Evolutionary conservation across 148 eudicot genomes (phyloP).

Genomic region (Diospyros kaki): DNA sequence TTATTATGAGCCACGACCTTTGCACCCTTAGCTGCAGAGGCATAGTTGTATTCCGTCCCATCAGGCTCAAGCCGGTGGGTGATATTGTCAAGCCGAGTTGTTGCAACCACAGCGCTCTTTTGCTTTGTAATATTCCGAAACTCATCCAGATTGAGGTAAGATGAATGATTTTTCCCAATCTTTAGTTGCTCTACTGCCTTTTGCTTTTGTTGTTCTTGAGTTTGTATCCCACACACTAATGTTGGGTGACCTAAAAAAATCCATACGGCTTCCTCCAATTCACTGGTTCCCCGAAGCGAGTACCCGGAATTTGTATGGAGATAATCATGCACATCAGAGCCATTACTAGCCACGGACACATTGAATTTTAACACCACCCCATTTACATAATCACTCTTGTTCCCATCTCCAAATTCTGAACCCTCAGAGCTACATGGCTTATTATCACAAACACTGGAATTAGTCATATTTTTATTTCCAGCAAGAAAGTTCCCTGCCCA

Average conservation of each 20-base stretch:
- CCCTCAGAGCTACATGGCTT: constrained; percentile 22
- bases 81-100: constrained; percentile 45
- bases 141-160: constrained; percentile 51
- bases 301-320: constrained; percentile 25
- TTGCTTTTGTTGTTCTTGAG: constrained; percentile 23
- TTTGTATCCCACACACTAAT: constrained; percentile 38
- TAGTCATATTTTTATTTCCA: constrained; percentile 23
- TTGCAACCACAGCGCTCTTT: constrained; percentile 30
- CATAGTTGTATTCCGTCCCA: constrained; percentile 85
- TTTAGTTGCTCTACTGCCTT: constrained; percentile 27
- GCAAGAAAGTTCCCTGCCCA: constrained; percentile 37
- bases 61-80: constrained; percentile 86
- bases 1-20: constrained; percentile 88
- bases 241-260: constrained; percentile 44
- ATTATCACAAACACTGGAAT: constrained; percentile 17
- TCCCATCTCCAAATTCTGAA: constrained; percentile 21
- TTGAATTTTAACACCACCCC: constrained; percentile 36
- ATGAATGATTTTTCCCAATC: constrained; percentile 31
- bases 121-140: constrained; percentile 38
- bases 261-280: constrained; percentile 39
- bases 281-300: constrained; percentile 27
- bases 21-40: constrained; percentile 86
- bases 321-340: constrained; percentile 21
- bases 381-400: constrained; percentile 21
- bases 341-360: constrained; percentile 30